Evolutionary conservation across 345 rosid genomes (phyloP).

Genomic region (Gossypium mustelinum): DNA sequence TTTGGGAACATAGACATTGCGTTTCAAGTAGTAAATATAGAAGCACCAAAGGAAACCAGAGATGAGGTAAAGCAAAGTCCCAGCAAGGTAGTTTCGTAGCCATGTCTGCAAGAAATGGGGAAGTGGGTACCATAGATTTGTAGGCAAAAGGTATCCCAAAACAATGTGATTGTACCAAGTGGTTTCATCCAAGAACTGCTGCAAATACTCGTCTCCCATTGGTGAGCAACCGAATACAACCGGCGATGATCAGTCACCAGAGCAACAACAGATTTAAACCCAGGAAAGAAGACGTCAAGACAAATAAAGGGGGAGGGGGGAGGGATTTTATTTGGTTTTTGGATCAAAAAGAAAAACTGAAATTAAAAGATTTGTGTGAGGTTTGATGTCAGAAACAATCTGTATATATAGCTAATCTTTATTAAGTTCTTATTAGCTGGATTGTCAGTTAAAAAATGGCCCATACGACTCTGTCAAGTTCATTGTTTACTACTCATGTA

Average conservation of each 20-base stretch:
- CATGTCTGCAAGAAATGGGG: constrained; percentile 79
- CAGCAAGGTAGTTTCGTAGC: constrained; percentile 87
- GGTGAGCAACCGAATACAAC: constrained; percentile 9
- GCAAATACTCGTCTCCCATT: constrained; percentile 36
- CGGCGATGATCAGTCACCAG: constrained; percentile 13
- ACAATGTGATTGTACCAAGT: constrained; percentile 66
- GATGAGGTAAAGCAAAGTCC: constrained; percentile 59
- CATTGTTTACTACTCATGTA: no score
- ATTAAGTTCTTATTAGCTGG: no score
- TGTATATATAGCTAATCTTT: no score
- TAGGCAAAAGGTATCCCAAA: constrained; percentile 53
- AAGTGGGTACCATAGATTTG: constrained; percentile 50
- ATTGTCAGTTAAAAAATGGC: no score
- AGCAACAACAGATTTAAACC: background rate
- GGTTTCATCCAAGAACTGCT: constrained; percentile 50
- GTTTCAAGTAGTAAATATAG: constrained; percentile 75
- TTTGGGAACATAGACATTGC: constrained; percentile 73
- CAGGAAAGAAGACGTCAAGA: background rate
- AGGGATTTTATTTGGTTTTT: background rate
- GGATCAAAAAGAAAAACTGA: background rate
- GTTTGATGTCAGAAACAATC: no score
- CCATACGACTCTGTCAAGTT: no score
- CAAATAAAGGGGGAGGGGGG: background rate
- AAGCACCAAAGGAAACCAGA: constrained; percentile 90
- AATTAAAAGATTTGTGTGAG: no score